phyloP scores from a whole-genome alignment of 208 protist genomes.

The Lotmaria passim region DNA sequence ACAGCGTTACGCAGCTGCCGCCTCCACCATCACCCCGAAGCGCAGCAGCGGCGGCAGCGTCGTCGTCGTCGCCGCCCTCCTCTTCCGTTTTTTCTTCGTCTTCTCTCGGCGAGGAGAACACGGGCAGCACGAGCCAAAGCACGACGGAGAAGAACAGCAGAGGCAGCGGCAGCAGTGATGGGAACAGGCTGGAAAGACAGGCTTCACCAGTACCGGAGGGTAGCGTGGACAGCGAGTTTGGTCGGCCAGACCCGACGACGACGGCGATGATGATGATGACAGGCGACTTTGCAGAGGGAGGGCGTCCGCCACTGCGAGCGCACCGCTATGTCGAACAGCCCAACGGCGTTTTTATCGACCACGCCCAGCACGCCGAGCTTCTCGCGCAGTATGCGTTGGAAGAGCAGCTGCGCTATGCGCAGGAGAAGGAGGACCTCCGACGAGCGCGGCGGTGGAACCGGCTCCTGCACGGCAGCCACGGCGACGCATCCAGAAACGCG shows the following conservation, averaged over 20 bases:
- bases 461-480: slow-evolving; percentile 16
- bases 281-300: slow-evolving; percentile 3
- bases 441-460: slow-evolving; percentile 22
- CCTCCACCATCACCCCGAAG: no score
- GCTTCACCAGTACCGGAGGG: neutral
- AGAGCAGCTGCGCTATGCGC: slow-evolving; percentile 21
- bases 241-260: neutral
- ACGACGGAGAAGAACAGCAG: no score
- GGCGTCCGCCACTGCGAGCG: slow-evolving; percentile 49
- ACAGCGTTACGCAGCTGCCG: no score
- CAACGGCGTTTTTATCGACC: slow-evolving; percentile 52
- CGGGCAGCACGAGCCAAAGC: neutral
- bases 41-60: no score
- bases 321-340: slow-evolving; percentile 66
- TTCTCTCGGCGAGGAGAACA: no score
- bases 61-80: no score
- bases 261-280: neutral
- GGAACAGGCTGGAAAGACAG: neutral
- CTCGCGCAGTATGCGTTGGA: slow-evolving; percentile 26
- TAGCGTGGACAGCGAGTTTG: neutral
- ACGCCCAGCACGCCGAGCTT: slow-evolving; percentile 37
- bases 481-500: neutral
- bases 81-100: no score
- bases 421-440: slow-evolving; percentile 24
- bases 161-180: neutral